Conservation (phyloP, 768 basidiomycete species). For the Xerocomellus chrysenteron region DNA sequence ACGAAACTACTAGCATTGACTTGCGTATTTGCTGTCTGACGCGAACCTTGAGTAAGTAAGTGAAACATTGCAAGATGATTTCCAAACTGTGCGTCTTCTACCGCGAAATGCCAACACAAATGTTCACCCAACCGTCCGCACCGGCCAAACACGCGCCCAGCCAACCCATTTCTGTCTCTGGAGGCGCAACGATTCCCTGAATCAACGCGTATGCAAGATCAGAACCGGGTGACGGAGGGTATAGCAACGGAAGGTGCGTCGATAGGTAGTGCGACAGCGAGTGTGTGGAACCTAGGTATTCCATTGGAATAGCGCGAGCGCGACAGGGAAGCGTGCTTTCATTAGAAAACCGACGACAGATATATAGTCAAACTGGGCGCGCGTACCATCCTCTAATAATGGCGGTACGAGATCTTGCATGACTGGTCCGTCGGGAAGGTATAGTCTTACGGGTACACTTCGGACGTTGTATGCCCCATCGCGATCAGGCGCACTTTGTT, state of each 20-base stretch:
- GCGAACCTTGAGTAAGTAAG: not conserved
- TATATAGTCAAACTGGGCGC: not conserved
- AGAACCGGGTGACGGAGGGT: constrained; percentile 47
- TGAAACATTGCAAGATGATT: not conserved
- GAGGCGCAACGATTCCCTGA: constrained; percentile 81
- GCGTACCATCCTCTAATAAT: constrained; percentile 70
- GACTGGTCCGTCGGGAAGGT: constrained; percentile 87
- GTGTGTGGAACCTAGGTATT: constrained; percentile 59
- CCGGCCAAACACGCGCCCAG: constrained; percentile 88
- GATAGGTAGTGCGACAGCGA: constrained; percentile 71
- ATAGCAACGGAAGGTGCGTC: constrained; percentile 77
- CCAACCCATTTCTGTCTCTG: constrained; percentile 92
- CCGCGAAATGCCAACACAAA: constrained; percentile 68
- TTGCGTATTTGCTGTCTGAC: not conserved
- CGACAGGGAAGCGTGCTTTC: not conserved
- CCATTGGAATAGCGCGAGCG: not conserved
- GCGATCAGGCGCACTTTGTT: constrained; percentile 52
- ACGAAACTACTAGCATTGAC: not conserved
- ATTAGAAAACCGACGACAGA: not conserved
- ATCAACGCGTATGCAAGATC: constrained; percentile 76
- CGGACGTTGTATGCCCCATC: constrained; percentile 88
- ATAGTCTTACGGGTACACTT: constrained; percentile 86
- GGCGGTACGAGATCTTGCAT: constrained; percentile 89
- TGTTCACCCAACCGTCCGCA: constrained; percentile 93
- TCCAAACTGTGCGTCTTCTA: constrained; percentile 11